These are phyloP conservation scores for Spergularia marina DNA, from an alignment of 148 eudicot genomes.

Conservation along the genomic window DNA sequence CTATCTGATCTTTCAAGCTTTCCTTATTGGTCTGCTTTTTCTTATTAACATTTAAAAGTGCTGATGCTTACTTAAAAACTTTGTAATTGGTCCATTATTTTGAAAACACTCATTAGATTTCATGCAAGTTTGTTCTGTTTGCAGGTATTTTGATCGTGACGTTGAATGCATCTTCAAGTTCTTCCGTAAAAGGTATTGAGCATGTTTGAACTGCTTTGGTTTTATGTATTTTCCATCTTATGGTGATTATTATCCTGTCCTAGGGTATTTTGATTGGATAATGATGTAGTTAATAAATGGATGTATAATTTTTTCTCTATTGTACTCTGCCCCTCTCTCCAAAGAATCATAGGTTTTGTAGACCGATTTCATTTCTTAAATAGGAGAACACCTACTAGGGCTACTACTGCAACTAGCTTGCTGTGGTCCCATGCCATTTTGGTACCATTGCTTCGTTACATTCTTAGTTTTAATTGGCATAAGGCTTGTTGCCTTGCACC, in stretches of 20 bases:
- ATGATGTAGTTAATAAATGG: not conserved
- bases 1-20: not conserved
- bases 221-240: not conserved
- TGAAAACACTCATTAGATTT: not conserved
- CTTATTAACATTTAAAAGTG: not conserved
- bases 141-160: slow-evolving; percentile 95
- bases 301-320: not conserved
- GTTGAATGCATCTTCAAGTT: slow-evolving; percentile 95
- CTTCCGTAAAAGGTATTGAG: slow-evolving; percentile 63
- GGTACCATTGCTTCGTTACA: not conserved
- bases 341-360: not conserved
- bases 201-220: not conserved
- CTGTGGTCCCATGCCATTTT: not conserved
- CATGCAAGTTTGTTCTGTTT: slow-evolving; percentile 14
- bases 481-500: too few species aligned
- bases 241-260: not conserved
- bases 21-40: not conserved
- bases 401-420: not conserved
- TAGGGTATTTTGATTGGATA: not conserved
- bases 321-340: not conserved
- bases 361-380: not conserved
- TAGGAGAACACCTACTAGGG: not conserved
- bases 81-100: not conserved
- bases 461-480: too few species aligned
- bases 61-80: slow-evolving; percentile 1